phyloP scores from a whole-genome alignment of 257 asterid genomes.

The Capsicum pubescens region DNA sequence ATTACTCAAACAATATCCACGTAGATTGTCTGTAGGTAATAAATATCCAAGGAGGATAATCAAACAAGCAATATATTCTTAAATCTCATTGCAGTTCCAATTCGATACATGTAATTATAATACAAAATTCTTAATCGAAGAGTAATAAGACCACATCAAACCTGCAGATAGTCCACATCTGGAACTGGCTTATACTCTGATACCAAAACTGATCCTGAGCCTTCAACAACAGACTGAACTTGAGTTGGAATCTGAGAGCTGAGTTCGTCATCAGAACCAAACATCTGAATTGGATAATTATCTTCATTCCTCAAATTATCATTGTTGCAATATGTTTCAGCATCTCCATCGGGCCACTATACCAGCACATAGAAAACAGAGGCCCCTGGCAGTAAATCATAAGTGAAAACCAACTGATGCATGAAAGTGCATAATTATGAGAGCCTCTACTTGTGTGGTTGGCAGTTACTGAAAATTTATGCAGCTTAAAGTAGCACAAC shows the following conservation, averaged over 20 bases:
- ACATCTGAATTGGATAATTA: conserved; percentile 59
- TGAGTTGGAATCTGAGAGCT: conserved; percentile 80
- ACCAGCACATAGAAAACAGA: conserved; percentile 95
- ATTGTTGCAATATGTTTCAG: conserved; percentile 46
- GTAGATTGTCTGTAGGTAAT: not conserved
- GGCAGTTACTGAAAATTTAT: not conserved
- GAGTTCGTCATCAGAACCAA: conserved; percentile 76
- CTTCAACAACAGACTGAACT: conserved; percentile 82
- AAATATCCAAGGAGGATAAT: not conserved
- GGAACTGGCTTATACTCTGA: conserved; percentile 78
- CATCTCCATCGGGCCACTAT: conserved; percentile 81
- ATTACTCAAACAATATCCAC: not conserved
- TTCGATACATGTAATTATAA: not conserved
- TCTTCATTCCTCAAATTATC: conserved; percentile 50
- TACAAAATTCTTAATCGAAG: not conserved
- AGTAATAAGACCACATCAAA: conserved; percentile 35
- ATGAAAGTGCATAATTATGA: conserved; percentile 35
- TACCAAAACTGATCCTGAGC: conserved; percentile 74
- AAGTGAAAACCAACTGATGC: conserved; percentile 82
- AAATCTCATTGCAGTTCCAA: not conserved
- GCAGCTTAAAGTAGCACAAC: not conserved
- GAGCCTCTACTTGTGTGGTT: conserved; percentile 9
- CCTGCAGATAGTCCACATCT: conserved; percentile 98
- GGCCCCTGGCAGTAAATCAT: conserved; percentile 93
- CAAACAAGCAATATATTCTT: not conserved